Evolutionary conservation across 2,329 filamentous ascomycete species (phyloP).

Genomic region (Apiospora rasikravindrae): DNA sequence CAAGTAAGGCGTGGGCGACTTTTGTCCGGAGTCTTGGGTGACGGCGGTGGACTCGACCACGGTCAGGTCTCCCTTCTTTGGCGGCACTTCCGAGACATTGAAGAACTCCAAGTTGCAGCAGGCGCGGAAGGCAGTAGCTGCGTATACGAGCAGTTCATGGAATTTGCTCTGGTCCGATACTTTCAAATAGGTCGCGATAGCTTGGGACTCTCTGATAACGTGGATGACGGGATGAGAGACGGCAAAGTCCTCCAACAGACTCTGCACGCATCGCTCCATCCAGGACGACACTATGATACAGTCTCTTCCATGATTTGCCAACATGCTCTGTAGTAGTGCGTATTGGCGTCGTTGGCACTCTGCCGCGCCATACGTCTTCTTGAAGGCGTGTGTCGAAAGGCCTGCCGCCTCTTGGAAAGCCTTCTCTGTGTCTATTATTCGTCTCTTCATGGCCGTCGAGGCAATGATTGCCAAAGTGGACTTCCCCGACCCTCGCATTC

Average conservation of each 20-base stretch:
- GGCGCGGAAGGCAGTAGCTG: slow-evolving; percentile 62
- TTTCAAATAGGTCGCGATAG: slow-evolving; percentile 67
- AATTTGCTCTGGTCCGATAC: slow-evolving; percentile 61
- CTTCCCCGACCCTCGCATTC: slow-evolving; percentile 76
- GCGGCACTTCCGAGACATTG: slow-evolving; percentile 67
- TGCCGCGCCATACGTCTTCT: slow-evolving; percentile 63
- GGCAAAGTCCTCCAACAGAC: slow-evolving; percentile 65
- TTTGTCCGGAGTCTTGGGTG: slow-evolving; percentile 40
- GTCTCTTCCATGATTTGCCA: slow-evolving; percentile 62
- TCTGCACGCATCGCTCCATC: slow-evolving; percentile 68
- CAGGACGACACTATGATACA: slow-evolving; percentile 76
- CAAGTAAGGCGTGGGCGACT: slow-evolving; percentile 62
- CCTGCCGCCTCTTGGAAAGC: slow-evolving; percentile 70
- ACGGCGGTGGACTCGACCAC: slow-evolving; percentile 31
- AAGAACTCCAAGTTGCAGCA: slow-evolving; percentile 80
- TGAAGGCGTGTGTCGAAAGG: slow-evolving; percentile 65
- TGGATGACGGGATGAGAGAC: slow-evolving; percentile 73
- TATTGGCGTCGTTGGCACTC: slow-evolving; percentile 69
- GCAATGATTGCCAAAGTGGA: slow-evolving; percentile 78
- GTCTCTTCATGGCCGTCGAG: slow-evolving; percentile 70
- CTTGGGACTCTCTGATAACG: slow-evolving; percentile 67
- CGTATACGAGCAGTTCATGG: slow-evolving; percentile 61
- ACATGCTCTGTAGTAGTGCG: slow-evolving; percentile 63
- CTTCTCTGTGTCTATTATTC: slow-evolving; percentile 71
- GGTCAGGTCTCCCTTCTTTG: slow-evolving; percentile 32